Conservation (phyloP, 257 asterid species). For the Solanum bulbocastanum region DNA sequence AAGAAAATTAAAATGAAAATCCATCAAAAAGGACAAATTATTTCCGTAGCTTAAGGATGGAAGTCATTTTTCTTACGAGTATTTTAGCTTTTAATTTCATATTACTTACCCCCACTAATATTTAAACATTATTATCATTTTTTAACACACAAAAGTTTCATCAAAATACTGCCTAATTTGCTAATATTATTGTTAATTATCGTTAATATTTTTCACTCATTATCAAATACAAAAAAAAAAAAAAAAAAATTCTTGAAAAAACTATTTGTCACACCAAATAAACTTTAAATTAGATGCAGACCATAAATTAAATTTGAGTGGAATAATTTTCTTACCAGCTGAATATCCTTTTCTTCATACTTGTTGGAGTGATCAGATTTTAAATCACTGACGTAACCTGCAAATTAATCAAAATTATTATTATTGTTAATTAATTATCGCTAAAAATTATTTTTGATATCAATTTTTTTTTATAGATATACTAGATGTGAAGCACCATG, state of each 20-base stretch:
- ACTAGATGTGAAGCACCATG: neutral
- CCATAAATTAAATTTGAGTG: neutral
- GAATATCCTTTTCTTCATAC: neutral
- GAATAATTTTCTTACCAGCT: neutral
- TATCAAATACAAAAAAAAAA: neutral
- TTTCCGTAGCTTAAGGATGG: too few relatives aligned
- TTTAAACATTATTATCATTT: too few relatives aligned
- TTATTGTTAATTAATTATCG: too few relatives aligned
- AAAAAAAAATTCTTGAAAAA: neutral
- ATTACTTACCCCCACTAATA: neutral
- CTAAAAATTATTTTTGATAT: too few relatives aligned
- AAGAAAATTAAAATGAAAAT: neutral
- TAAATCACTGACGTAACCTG: neutral
- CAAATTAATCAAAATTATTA: neutral
- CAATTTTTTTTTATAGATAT: too few relatives aligned
- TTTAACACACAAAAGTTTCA: neutral
- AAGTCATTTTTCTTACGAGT: too few relatives aligned
- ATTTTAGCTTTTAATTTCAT: too few relatives aligned
- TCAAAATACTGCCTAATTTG: neutral
- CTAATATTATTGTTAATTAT: too few relatives aligned
- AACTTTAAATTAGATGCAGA: too few relatives aligned
- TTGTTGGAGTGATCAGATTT: neutral
- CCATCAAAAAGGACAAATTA: neutral
- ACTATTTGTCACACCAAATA: neutral
- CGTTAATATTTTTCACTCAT: neutral